Base-by-base conservation (phyloP, 2,329 filamentous ascomycete genomes). In the Alternaria triticimaculans region DNA sequence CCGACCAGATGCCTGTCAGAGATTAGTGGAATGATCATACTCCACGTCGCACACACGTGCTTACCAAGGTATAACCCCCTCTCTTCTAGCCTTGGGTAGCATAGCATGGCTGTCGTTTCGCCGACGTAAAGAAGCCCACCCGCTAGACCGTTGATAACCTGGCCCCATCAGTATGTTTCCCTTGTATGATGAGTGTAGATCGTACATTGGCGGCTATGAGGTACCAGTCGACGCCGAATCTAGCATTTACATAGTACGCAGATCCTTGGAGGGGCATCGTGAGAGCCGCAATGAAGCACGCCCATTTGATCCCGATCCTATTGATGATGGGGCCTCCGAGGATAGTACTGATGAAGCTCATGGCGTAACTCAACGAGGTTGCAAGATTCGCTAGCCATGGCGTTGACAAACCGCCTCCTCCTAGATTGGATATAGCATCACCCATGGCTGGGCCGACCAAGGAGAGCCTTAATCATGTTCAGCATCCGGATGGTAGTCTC, bases 321-420 rank as follows among this genome's bases (percentile, higher is more conserved):
- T 65, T 65, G 50, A 65, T 59, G 18, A 65, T 51, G 26, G 60
- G 63, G n/a, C 63, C 63, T 18, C 63, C 63, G 18, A 65, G 1
- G 20, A 65, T 63, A 6, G 63, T 65, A 15, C 60, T 65, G 15
- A 63, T n/a, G 41, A 65, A 63, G 45, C 60, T 55, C 55, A 58
- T 59, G 3, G 55, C 44, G 50, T 65, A 65, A 48, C 55, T 63
- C 51, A 65, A 21, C 26, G 60, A 63, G 4, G 49, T 59, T 12
- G 50, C 60, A 41, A 65, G 63, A 53, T 65, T 65, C 14, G 63
- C 63, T 45, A 65, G 60, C 60, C 63, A 65, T 53, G 63, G 63
- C n/a, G 60, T 45, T 6, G 63, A 63, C 45, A 65, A 14, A 11
- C 60, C 63, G 20, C 63, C 63, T 23, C 63, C 63, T 23, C 60